Base-by-base conservation (phyloP, 2,329 filamentous ascomycete species). In the Diaporthe nobilis region DNA sequence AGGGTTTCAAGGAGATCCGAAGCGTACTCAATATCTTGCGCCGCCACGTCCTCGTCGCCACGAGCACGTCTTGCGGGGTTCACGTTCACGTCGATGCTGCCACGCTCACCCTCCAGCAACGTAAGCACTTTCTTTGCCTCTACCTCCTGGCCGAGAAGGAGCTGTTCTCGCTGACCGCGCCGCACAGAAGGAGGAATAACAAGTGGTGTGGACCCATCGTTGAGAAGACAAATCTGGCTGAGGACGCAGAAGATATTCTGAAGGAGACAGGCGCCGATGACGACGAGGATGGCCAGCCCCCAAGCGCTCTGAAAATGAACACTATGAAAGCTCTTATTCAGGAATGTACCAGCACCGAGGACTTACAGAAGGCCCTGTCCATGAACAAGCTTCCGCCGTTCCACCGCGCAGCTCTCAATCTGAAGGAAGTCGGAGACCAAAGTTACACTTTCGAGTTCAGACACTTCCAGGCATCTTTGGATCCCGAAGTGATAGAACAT, bases 361-460 rank as follows among this genome's bases (percentile, higher is more conserved):
- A 51, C 2, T 13, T 61, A 12, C 42, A 28, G 25, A 22, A 5
- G 5, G n/a, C 17, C 4, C 1, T 65, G 4, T 25, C 13, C 28
- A 57, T 6, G 20, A 44, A 49, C 31, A 37, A 13, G 13, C 7
- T 39, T 2, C 20, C 53, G 7, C 53, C 68, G 5, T 42, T 49
- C 25, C 31, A 47, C 10, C 68, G 53, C 15, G 44, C 28, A 20
- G 70, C 42, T 37, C 44, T 61, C n/a, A 12, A 17, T 13, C 31
- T 72, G 28, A 72, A 72, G 28, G 0, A 12, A 9, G 8, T 61
- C 2, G 55, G 53, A 2, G 10, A 42, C 2, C 15, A 6, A 10
- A 39, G 22, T 2, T 72, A 51, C 25, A 72, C 70, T 2, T 61
- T 72, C 57, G 70, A 61, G 70, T 53, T 71, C 28, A 25, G 70